Base-by-base conservation (phyloP, 345 rosid species). In the Passiflora organensis region DNA sequence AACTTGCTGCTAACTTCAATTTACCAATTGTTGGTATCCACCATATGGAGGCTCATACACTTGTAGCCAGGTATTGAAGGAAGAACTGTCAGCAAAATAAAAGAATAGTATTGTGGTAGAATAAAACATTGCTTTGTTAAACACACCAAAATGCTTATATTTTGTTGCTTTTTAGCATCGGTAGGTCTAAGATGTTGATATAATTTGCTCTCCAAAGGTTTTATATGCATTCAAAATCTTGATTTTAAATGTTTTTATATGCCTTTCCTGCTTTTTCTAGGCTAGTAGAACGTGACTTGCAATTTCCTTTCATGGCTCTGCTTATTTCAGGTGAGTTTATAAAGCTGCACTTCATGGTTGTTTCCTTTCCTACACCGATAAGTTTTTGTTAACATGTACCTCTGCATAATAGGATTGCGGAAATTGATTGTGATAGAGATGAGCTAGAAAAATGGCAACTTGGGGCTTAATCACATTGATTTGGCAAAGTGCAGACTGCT, bases 11-110 rank as follows among this genome's bases (percentile, higher is more conserved):
- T 49, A 47, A 34, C 59, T 91, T 79, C 66, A 68, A 62, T 72
- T 78, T 88, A 48, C 95, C 98, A 17, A 74, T 91, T 5, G 51
- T 91, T 32, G 77, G 93, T 18, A 80, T 91, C 61, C 98, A 91
- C 69, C 98, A 91, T 69, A 91, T 88, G 98, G 98, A 91, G 78
- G 95, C 98, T 56, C 98, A 91, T 78, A 86, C 96, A 57, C 63
- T 91, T 53, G 95, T 91, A 13, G 89, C 88, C 34, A 88, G 96
- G 98, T 86, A 73, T 34, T 48, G 51, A 44, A 50, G 38, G 32
- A 20, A 47, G n/a, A n/a, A n/a, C n/a, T 48, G 45, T 10, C 16
- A 20, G 8, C 41, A 13, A 32, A 44, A 15, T 17, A 16, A 20
- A 18, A 46, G 23, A 54, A 48, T 28, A 9, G 41, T 48, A 14